Evolutionary conservation across 1,284 basidiomycete genomes (phyloP).

Genomic region (Cystobasidium slooffiae): DNA sequence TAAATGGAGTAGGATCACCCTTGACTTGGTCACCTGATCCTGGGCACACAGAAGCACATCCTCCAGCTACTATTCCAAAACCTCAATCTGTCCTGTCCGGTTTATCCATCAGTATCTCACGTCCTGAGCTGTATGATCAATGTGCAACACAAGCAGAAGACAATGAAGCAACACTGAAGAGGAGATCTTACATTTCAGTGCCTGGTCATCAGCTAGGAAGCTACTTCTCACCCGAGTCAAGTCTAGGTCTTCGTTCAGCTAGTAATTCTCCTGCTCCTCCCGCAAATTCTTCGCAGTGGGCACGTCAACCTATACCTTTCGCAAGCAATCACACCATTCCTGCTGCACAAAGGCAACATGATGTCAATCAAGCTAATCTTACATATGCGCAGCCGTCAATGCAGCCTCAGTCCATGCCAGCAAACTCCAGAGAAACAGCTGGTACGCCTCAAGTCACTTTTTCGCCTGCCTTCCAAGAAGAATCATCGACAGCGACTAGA

Average conservation of each 20-base stretch:
- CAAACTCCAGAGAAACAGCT: neutral
- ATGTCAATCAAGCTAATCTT: neutral
- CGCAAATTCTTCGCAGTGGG: neutral
- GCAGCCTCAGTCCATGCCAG: neutral
- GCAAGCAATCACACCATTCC: neutral
- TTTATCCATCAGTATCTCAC: too few relatives aligned
- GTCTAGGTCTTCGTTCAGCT: neutral
- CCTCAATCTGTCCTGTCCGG: too few relatives aligned
- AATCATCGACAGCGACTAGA: neutral
- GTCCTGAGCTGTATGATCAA: too few relatives aligned
- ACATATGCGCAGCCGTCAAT: neutral
- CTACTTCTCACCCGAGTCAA: neutral
- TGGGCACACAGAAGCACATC: neutral
- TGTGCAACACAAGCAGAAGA: neutral
- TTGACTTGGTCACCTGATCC: constrained; percentile 4
- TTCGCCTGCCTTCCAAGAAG: neutral
- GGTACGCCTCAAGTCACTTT: neutral
- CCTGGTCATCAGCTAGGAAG: neutral
- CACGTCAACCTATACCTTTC: neutral
- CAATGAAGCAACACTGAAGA: neutral
- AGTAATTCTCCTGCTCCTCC: constrained; percentile 1
- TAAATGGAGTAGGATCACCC: neutral
- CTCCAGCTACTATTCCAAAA: neutral
- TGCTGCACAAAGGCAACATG: neutral
- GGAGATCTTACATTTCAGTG: neutral